Conservation (phyloP, 1,284 basidiomycete species). For the Lignosus rhinocerotis region DNA sequence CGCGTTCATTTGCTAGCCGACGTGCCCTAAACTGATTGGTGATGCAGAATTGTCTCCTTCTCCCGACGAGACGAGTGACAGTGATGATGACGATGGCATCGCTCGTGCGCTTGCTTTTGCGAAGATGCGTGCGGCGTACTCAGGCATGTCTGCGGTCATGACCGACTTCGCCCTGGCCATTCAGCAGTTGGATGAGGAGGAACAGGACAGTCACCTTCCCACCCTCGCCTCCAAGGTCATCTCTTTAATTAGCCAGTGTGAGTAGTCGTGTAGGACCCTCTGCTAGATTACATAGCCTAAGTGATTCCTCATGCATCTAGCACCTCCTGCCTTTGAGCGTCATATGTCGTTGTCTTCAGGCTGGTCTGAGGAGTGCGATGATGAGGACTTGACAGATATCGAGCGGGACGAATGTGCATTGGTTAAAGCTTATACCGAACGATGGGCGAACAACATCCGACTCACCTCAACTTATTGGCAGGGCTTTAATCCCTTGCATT, state of each 20-base stretch:
- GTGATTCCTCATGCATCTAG: neutral
- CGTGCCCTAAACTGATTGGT: neutral
- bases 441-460: constrained; percentile 6
- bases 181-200: neutral
- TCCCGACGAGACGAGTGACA: neutral
- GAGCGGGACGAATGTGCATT: constrained; percentile 2
- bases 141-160: constrained; percentile 7
- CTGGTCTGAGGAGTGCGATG: neutral
- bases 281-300: too few species aligned
- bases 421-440: constrained; percentile 7
- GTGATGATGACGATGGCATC: neutral
- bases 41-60: neutral
- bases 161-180: neutral
- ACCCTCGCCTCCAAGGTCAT: neutral
- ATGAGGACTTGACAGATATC: neutral
- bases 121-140: constrained; percentile 2
- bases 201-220: neutral
- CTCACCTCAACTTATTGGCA: constrained; percentile 10
- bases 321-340: constrained; percentile 3
- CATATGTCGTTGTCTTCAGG: neutral
- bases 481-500: constrained; percentile 3
- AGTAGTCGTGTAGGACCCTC: neutral
- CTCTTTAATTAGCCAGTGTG: constrained; percentile 4
- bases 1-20: too few species aligned
- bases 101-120: constrained; percentile 9